Evolutionary conservation across 164 flowering plant species (phyloP).

Genomic region (Santalum album): DNA sequence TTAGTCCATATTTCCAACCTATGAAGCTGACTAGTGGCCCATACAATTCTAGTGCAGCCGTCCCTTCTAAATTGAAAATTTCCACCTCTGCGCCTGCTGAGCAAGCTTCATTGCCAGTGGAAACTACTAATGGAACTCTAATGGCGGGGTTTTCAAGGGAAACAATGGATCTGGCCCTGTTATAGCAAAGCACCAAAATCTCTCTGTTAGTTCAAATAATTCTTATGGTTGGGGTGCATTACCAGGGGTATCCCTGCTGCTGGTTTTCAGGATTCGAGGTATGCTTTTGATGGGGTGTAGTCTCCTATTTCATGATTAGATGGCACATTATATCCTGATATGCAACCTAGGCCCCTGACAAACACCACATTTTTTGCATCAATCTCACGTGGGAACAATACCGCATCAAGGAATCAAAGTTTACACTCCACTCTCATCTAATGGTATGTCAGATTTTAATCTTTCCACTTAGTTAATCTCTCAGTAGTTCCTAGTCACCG

Average conservation of each 20-base stretch:
- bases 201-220: constrained; percentile 19
- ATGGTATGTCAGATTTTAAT: constrained; percentile 29
- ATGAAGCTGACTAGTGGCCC: constrained; percentile 34
- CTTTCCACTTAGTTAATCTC: too few species aligned
- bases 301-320: constrained; percentile 44
- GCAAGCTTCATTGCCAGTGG: constrained; percentile 44
- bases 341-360: constrained; percentile 27
- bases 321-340: constrained; percentile 32
- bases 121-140: constrained; percentile 29
- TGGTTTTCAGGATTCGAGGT: constrained; percentile 52
- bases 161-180: constrained; percentile 28
- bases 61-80: constrained; percentile 29
- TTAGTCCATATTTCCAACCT: constrained; percentile 49
- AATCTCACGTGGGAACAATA: constrained; percentile 23
- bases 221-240: constrained; percentile 36
- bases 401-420: constrained; percentile 40
- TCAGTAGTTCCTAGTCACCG: too few species aligned
- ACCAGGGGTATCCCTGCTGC: constrained; percentile 37
- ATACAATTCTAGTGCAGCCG: constrained; percentile 22
- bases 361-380: constrained; percentile 25
- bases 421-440: constrained; percentile 33
- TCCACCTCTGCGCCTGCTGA: constrained; percentile 40
- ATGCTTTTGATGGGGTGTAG: constrained; percentile 33
- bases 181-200: constrained; percentile 31
- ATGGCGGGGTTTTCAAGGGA: constrained; percentile 32